These are phyloP conservation scores for Discostella pseudostelligera DNA, from an alignment of 108 stramenopile genomes.

Conservation along the genomic window DNA sequence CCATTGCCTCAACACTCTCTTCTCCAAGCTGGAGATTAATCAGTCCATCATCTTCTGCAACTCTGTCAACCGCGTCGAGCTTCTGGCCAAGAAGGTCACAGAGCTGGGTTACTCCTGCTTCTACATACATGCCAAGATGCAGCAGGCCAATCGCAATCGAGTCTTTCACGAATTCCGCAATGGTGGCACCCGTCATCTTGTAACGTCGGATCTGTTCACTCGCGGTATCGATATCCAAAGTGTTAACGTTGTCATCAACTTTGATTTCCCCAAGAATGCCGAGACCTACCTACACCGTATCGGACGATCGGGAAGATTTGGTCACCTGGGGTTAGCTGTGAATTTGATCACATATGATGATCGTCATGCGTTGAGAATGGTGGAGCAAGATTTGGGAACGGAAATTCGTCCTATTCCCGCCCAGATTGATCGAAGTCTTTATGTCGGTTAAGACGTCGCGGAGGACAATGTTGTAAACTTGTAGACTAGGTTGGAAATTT, in stretches of 20 bases:
- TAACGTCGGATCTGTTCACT: conserved; percentile 97
- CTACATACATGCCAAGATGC: conserved; percentile 99
- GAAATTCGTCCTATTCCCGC: conserved; percentile 98
- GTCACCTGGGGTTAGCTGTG: conserved; percentile 97
- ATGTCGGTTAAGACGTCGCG: conserved; percentile 81
- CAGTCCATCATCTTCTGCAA: conserved; percentile 99
- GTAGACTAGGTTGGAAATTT: conserved; percentile 9
- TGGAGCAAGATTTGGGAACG: conserved; percentile 97
- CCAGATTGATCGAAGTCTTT: conserved; percentile 92
- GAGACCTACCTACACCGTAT: conserved; percentile 99
- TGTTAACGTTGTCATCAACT: conserved; percentile 99
- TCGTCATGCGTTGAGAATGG: conserved; percentile 67
- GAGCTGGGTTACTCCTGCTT: conserved; percentile 99
- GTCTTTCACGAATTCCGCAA: conserved; percentile 99
- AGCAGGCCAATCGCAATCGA: conserved; percentile 96
- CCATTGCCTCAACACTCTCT: conserved; percentile 98
- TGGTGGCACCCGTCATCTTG: conserved; percentile 96
- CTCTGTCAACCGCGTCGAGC: conserved; percentile 97
- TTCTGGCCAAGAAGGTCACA: conserved; percentile 97
- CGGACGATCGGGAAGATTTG: conserved; percentile 97
- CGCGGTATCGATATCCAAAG: conserved; percentile 99
- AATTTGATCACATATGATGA: conserved; percentile 98
- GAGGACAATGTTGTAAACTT: conserved; percentile 16
- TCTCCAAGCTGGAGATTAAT: conserved; percentile 97
- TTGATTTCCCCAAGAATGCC: conserved; percentile 98